Evolutionary conservation across 495 filamentous ascomycete species (phyloP), one percentile per base, ranked within the genome.

Genomic region (Aspergillus olivimuriae): DNA sequence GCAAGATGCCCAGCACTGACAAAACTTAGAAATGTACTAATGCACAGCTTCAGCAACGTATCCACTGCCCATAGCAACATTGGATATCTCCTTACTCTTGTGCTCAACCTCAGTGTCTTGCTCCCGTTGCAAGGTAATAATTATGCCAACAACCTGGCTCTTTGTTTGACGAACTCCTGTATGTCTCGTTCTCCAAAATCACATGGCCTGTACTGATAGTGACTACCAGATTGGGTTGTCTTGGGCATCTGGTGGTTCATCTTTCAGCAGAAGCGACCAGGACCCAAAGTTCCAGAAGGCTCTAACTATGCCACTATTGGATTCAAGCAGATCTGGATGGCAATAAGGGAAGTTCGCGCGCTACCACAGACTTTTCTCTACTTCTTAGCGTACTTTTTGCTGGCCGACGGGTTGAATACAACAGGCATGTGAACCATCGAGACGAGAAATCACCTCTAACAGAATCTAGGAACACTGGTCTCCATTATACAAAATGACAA

Each of bases 11-110:
- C n/a, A n/a, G n/a, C n/a, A n/a, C n/a, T n/a, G n/a, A n/a, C n/a
- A n/a, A n/a, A n/a, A n/a, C n/a, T n/a, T n/a, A n/a, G n/a, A n/a
- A n/a, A n/a, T n/a, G n/a, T n/a, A n/a, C n/a, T n/a, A n/a, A n/a
- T n/a, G n/a, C n/a, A n/a, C n/a, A n/a, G n/a, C n/a, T n/a, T n/a
- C 16, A 72, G 68, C 46, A 70, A 67, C 21, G 60, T 70, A 4
- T 73, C 68, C 2, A 74, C 69, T n/a, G 70, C 69, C 2, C 70
- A 74, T 45, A 72, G 68, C 37, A 73, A 74, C 33, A 73, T 74
- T 34, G 70, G 70, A 34, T 74, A 74, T 43, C 39, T 74, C 20
- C 46, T 70, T 3, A 69, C 65, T 0, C 50, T 73, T 7, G 60
- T 66, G 6, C 52, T 74, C 34, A 74, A 73, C 28, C 49, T 74